Evolutionary conservation across 495 filamentous ascomycete species (phyloP).

Genomic region (Trichoderma orchidacearum): DNA sequence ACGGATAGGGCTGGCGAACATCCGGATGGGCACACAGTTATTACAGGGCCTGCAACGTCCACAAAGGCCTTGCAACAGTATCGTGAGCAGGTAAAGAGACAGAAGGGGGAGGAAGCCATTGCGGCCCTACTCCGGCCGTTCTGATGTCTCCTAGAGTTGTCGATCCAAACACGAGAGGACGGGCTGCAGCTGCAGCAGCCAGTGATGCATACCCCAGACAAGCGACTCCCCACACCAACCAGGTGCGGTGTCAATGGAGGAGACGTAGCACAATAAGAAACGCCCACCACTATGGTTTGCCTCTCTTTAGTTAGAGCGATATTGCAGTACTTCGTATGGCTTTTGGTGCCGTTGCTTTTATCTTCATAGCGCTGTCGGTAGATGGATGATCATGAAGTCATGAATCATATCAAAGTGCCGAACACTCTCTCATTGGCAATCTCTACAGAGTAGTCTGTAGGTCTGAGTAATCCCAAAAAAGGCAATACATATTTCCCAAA

Average conservation of each 20-base stretch:
- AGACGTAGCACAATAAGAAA: background rate
- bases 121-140: slow-evolving; percentile 5
- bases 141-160: background rate
- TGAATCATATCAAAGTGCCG: background rate
- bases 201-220: background rate
- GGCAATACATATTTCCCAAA: background rate
- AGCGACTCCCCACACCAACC: background rate
- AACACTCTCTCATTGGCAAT: background rate
- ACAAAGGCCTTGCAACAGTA: background rate
- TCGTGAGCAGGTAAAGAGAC: background rate
- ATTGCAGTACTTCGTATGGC: no score
- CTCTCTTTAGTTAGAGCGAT: background rate
- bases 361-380: background rate
- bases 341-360: background rate
- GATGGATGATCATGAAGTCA: background rate
- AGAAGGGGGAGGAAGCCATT: background rate
- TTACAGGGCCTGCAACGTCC: background rate
- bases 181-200: background rate
- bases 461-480: no score
- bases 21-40: background rate
- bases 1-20: background rate
- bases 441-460: no score
- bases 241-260: background rate
- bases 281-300: background rate
- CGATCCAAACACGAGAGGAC: background rate